Base-by-base conservation (phyloP, 2,329 filamentous ascomycete genomes). In the Epichloe baconii region DNA sequence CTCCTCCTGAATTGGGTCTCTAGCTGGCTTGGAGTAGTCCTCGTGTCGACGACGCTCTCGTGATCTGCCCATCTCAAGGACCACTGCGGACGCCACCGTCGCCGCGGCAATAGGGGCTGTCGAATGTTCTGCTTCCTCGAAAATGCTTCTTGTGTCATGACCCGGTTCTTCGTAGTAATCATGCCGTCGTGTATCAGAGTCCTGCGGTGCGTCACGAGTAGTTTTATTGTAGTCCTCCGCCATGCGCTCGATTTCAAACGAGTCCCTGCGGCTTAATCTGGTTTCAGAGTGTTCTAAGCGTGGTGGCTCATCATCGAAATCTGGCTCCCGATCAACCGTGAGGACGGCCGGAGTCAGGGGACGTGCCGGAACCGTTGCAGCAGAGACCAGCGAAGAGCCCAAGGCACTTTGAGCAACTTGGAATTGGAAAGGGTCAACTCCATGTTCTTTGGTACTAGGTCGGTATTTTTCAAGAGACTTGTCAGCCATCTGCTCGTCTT, bases 381-480 rank as follows among this genome's bases (percentile, higher is more conserved):
- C 44, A 41, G 47, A 31, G 10, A 45, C 47, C 3, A 37, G 37
- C 3, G 49, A 44, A 15, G 51, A 31, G 12, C 15, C 42, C n/a
- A 51, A 31, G n/a, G 72, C 71, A 58, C 76, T 71, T 53, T 76
- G 69, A 42, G 70, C 56, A 54, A 81, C 75, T 62, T 77, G 78
- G 59, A 70, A 82, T 61, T 79, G 71, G 61, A 82, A 82, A 17
- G 78, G 77, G 63, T 83, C 75, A 59, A 77, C 62, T 3, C 10
- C 12, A 23, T 44, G 10, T 17, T n/a, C 37, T 34, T 46, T 5
- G 38, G 26, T 19, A 59, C 53, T 64, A 43, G 56, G 59, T 52
- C 17, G 19, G 38, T 41, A 12, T 38, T 34, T 41, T 17, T 50
- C 47, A n/a, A 15, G 5, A 48, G 49, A 49, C 54, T 60, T 48